phyloP scores from a whole-genome alignment of 2,329 filamentous ascomycete species.

The Colletotrichum tamarilloi region DNA sequence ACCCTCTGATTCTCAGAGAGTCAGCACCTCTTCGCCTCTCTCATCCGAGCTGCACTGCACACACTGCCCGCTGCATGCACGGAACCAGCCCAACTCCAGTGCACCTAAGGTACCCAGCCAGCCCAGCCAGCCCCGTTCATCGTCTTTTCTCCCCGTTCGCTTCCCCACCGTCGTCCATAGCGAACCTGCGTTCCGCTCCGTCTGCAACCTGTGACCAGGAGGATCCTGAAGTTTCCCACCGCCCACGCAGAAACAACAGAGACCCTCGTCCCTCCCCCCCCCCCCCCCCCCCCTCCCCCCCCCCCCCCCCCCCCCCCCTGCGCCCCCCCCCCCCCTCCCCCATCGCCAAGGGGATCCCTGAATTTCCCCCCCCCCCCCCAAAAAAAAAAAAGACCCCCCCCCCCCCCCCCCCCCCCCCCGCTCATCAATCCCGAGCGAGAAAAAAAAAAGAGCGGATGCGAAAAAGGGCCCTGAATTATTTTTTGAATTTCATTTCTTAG shows the following conservation, averaged over 20 bases:
- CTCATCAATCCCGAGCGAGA: constrained; percentile 5
- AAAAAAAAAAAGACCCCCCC: too few species aligned
- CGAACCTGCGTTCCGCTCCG: not conserved
- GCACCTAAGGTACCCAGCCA: not conserved
- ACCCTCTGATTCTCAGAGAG: too few species aligned
- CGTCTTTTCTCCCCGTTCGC: not conserved
- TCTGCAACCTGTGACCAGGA: not conserved
- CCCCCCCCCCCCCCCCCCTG: not conserved
- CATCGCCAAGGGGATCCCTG: too few species aligned
- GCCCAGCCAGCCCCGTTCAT: not conserved
- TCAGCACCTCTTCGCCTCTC: not conserved
- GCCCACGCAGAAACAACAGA: not conserved
- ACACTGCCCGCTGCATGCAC: not conserved
- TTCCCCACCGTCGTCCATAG: not conserved
- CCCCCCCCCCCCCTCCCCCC: constrained; percentile 19
- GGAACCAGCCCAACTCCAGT: not conserved
- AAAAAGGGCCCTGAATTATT: not conserved
- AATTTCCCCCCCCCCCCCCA: too few species aligned
- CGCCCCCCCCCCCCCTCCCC: too few species aligned
- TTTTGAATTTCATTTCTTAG: not conserved
- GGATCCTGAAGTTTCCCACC: not conserved
- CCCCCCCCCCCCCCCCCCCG: constrained; percentile 1
- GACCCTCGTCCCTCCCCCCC: not conserved
- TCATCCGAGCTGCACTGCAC: not conserved
- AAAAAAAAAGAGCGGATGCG: not conserved